phyloP scores from a whole-genome alignment of 176 grass and related monocot species.

The Oryza brachyantha region DNA sequence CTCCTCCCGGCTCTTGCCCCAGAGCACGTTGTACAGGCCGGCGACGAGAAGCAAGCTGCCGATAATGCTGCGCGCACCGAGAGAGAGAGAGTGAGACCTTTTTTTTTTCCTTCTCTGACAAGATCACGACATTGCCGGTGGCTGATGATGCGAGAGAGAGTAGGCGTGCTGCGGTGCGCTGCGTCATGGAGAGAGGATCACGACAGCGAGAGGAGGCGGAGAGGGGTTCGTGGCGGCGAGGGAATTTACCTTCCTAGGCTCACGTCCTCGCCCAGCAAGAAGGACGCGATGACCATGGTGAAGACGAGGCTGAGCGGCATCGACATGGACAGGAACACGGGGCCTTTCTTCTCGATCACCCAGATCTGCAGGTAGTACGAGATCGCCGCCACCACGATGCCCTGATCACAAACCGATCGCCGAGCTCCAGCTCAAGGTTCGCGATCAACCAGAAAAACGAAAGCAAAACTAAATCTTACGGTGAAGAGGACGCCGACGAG shows the following conservation, averaged over 20 bases:
- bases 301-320: constrained; percentile 60
- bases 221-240: neutral
- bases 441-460: no score
- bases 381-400: constrained; percentile 48
- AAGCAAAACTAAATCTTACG: constrained; percentile 20
- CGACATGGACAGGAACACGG: constrained; percentile 64
- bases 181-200: neutral
- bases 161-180: no score
- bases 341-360: constrained; percentile 73
- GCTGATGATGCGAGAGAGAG: neutral
- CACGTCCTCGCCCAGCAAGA: constrained; percentile 62
- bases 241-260: constrained; percentile 49
- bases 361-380: constrained; percentile 69
- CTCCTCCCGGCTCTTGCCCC: constrained; percentile 62
- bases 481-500: constrained; percentile 50
- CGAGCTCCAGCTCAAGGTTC: no score
- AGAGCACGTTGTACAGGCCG: constrained; percentile 70
- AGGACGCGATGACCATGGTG: constrained; percentile 55
- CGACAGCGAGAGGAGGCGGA: neutral
- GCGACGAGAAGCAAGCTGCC: constrained; percentile 54
- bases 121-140: neutral
- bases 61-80: constrained; percentile 46
- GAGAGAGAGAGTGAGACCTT: neutral
- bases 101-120: no score
- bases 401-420: constrained; percentile 20